Evolutionary conservation across 148 eudicot genomes (phyloP).

Genomic region (Arbutus unedo): DNA sequence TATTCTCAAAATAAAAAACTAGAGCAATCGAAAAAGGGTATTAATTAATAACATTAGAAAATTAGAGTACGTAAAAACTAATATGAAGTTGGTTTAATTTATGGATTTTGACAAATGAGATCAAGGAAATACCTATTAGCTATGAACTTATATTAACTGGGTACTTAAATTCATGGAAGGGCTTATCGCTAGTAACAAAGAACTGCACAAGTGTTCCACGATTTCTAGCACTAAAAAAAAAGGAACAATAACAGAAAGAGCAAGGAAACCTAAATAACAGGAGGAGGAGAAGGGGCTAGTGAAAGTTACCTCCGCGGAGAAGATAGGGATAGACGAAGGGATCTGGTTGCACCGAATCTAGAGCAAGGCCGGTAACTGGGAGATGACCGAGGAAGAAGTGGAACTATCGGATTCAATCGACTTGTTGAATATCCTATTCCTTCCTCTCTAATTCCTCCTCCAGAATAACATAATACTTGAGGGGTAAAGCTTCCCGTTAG

Average conservation of each 20-base stretch:
- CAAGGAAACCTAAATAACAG: not conserved
- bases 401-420: constrained; percentile 7
- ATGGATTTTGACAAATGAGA: too few species aligned
- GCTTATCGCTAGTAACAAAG: too few species aligned
- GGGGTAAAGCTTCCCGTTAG: not conserved
- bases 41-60: too few species aligned
- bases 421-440: not conserved
- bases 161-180: too few species aligned
- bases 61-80: too few species aligned
- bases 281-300: not conserved
- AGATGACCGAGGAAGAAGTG: not conserved
- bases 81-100: too few species aligned
- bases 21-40: too few species aligned
- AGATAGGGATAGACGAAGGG: not conserved
- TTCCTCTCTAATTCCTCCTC: not conserved
- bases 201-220: not conserved
- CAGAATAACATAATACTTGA: not conserved
- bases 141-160: too few species aligned
- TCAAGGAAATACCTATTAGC: too few species aligned
- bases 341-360: not conserved
- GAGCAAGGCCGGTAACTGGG: not conserved
- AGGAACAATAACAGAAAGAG: not conserved
- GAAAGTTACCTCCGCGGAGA: constrained; percentile 3
- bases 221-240: not conserved
- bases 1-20: too few species aligned